These are phyloP conservation scores for Tuctoria greenei DNA, from an alignment of 176 grass and related monocot genomes.

Conservation along the genomic window DNA sequence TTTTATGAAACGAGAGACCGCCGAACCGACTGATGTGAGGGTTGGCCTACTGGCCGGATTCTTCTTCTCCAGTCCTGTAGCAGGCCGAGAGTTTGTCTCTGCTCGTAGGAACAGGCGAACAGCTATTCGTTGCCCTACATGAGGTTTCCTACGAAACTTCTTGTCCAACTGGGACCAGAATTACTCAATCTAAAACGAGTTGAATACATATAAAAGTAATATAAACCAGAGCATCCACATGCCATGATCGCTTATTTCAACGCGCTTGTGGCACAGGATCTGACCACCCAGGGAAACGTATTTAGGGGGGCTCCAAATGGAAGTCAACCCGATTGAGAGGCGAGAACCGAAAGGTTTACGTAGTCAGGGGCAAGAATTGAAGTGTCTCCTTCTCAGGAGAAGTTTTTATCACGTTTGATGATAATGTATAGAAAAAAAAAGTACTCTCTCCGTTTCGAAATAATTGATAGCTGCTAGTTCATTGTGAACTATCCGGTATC, in stretches of 20 bases:
- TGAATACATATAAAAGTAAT: no score
- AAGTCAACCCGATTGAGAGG: no score
- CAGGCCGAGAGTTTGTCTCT: background rate
- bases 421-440: no score
- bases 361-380: no score
- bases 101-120: background rate
- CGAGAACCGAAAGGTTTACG: no score
- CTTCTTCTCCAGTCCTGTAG: background rate
- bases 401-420: no score
- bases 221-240: background rate
- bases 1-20: no score
- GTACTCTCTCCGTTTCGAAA: no score
- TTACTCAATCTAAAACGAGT: background rate
- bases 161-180: background rate
- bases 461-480: no score
- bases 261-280: background rate
- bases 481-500: no score
- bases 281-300: background rate
- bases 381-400: no score
- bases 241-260: background rate
- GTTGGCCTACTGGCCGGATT: constrained; percentile 28
- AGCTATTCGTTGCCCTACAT: background rate
- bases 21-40: constrained; percentile 17
- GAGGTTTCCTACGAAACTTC: background rate
- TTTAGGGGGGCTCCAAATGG: no score